Base-by-base conservation (phyloP, 257 asterid genomes). In the Nicotiana tomentosiformis region DNA sequence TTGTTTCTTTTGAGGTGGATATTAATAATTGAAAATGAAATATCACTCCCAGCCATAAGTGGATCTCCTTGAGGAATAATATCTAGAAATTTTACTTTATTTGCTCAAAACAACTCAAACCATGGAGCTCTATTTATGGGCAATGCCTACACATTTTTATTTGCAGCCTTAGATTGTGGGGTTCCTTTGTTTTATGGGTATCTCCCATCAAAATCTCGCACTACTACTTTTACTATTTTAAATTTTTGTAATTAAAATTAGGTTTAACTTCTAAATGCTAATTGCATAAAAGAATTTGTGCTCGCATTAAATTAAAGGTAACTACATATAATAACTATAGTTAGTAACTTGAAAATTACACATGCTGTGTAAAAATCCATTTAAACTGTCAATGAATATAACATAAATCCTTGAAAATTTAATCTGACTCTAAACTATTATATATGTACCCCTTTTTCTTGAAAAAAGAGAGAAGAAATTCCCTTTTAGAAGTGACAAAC, bases 131-230 rank as follows among this genome's bases (percentile, higher is more conserved):
- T 66, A 43, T 78, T 78, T 64, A 83, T 51, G 82, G 17, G 23
- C 78, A 32, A 29, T 78, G 70, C 70, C 56, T 83, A 77, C 61
- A 53, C 49, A 61, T 35, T 66, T 80, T 66, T 80, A 51, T 30
- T 49, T 84, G 78, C 84, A 84, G 78, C 82, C 70, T 84, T 39
- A 57, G n/a, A 57, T 83, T 9, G 56, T 56, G 62, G 83, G 81
- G 78, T 66, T 77, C 56, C 32, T 29, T 69, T 61, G 14, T 12
- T 39, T 57, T 58, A 26, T 82, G 64, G 53, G 17, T 33, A 23
- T 6, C 62, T 49, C 49, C 26, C 20, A 7, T 43, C 10, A 43
- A 53, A 53, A 12, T 53, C 58, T 53, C 5, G 14, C 18, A 53
- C 17, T 15, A 53, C 16, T 53, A 14, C 17, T 14, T 53, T 14